Conservation (phyloP, 31 red algal genomes). For the Asparagopsis taxiformis region DNA sequence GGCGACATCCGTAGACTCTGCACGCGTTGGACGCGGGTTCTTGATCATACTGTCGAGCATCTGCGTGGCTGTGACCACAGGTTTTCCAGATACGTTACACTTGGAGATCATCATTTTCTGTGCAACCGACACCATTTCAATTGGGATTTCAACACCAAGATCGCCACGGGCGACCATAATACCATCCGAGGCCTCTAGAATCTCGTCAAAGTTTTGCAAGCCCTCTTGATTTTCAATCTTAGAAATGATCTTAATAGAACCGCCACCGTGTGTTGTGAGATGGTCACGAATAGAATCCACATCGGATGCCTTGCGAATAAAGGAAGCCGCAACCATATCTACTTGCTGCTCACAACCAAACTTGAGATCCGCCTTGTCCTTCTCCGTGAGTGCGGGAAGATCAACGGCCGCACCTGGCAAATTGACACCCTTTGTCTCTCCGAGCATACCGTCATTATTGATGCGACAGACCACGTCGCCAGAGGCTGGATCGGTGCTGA, state of each 20-base stretch:
- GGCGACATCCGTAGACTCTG: slow-evolving; percentile 88
- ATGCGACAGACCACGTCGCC: slow-evolving; percentile 78
- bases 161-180: slow-evolving; percentile 99
- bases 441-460: slow-evolving; percentile 83
- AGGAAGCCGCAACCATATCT: slow-evolving; percentile 88
- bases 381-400: slow-evolving; percentile 88
- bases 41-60: slow-evolving; percentile 98
- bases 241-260: slow-evolving; percentile 87
- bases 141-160: slow-evolving; percentile 91
- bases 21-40: slow-evolving; percentile 94
- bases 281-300: slow-evolving; percentile 73
- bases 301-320: slow-evolving; percentile 89
- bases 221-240: slow-evolving; percentile 99
- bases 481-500: slow-evolving; percentile 21
- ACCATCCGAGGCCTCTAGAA: slow-evolving; percentile 80
- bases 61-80: slow-evolving; percentile 94
- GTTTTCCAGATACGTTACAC: slow-evolving; percentile 89
- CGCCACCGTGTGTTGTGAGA: slow-evolving; percentile 61
- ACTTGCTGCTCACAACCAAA: slow-evolving; percentile 90
- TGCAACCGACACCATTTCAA: slow-evolving; percentile 69
- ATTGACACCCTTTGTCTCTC: slow-evolving; percentile 90
- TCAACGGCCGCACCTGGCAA: slow-evolving; percentile 84
- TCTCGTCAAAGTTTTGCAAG: slow-evolving; percentile 80
- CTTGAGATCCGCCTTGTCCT: slow-evolving; percentile 80
- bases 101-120: slow-evolving; percentile 98